phyloP scores from a whole-genome alignment of 2,329 filamentous ascomycete species.

The Chaetomium sp. region DNA sequence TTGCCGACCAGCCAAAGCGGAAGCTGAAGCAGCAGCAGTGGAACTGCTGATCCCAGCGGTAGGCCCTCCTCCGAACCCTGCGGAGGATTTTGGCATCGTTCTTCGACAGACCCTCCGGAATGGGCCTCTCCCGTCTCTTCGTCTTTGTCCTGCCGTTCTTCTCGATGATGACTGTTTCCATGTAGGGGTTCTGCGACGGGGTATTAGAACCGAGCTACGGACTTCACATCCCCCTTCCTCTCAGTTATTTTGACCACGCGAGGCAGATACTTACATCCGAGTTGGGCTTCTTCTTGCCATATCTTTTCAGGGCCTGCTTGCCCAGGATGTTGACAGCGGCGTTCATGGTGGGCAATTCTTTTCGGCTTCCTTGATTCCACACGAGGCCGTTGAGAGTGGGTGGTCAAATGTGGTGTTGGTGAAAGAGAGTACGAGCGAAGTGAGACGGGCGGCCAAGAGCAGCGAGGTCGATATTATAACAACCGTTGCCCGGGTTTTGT shows the following conservation, averaged over 20 bases:
- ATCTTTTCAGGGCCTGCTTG: constrained; percentile 17
- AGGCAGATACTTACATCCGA: constrained; percentile 16
- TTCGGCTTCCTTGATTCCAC: not conserved
- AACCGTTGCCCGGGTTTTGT: constrained; percentile 6
- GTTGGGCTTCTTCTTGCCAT: constrained; percentile 21
- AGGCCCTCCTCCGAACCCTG: constrained; percentile 77
- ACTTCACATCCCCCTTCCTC: constrained; percentile 18
- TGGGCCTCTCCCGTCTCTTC: constrained; percentile 78
- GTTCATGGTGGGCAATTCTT: constrained; percentile 15
- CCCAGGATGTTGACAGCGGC: constrained; percentile 19
- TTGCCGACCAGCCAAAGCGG: constrained; percentile 80
- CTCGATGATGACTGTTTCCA: constrained; percentile 72
- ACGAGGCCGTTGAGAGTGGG: not conserved
- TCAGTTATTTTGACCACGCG: not conserved
- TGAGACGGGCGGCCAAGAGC: not conserved
- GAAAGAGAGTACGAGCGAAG: not conserved
- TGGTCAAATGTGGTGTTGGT: not conserved
- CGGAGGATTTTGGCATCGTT: constrained; percentile 79
- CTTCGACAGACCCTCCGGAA: constrained; percentile 74
- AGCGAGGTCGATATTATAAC: constrained; percentile 10
- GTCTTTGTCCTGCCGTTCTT: constrained; percentile 61
- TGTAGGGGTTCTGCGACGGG: constrained; percentile 71
- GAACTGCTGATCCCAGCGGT: constrained; percentile 69
- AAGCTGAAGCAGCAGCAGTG: constrained; percentile 77
- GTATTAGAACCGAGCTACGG: constrained; percentile 6